A percentile compares a stretch with the other conserved stretches of the same genome.
phyloP scores from a whole-genome alignment of 768 basidiomycete species.

The Pleurotus ostreatus region DNA sequence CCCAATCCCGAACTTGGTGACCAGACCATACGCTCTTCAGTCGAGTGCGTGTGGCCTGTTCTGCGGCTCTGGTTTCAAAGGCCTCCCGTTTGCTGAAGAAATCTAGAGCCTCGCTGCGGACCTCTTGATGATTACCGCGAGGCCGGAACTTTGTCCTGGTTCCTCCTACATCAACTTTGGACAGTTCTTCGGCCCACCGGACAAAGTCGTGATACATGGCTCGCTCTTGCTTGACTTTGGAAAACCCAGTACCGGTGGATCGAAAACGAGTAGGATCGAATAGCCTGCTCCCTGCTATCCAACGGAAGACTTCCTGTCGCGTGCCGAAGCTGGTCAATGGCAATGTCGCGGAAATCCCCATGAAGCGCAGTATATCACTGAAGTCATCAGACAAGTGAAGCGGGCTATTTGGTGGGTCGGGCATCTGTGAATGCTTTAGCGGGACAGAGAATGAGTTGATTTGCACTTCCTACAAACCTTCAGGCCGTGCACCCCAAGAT shows the following conservation, averaged over 20 bases:
- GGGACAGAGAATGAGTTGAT: not conserved
- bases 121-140: conserved; percentile 12
- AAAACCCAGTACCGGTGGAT: conserved; percentile 27
- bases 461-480: conserved; percentile 36
- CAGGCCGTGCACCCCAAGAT: conserved; percentile 49
- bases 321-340: conserved; percentile 55
- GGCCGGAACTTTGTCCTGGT: not conserved
- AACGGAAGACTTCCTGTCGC: conserved; percentile 51
- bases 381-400: conserved; percentile 49
- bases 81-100: conserved; percentile 49
- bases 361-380: conserved; percentile 46
- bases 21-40: conserved; percentile 48
- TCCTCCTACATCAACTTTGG: conserved; percentile 6
- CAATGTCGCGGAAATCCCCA: conserved; percentile 49
- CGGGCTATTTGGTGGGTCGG: conserved; percentile 38
- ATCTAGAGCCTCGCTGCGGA: conserved; percentile 42
- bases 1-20: conserved; percentile 49
- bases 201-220: conserved; percentile 60
- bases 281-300: conserved; percentile 50
- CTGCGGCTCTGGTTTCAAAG: conserved; percentile 33
- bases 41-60: conserved; percentile 22
- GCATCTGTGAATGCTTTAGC: conserved; percentile 22
- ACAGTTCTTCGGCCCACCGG: conserved; percentile 35
- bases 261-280: conserved; percentile 34
- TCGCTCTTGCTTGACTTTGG: conserved; percentile 42